Percentiles rank a stretch among this genome's conserved stretches.
Conservation (phyloP, 768 basidiomycete genomes). For the Harrya chromipes region DNA sequence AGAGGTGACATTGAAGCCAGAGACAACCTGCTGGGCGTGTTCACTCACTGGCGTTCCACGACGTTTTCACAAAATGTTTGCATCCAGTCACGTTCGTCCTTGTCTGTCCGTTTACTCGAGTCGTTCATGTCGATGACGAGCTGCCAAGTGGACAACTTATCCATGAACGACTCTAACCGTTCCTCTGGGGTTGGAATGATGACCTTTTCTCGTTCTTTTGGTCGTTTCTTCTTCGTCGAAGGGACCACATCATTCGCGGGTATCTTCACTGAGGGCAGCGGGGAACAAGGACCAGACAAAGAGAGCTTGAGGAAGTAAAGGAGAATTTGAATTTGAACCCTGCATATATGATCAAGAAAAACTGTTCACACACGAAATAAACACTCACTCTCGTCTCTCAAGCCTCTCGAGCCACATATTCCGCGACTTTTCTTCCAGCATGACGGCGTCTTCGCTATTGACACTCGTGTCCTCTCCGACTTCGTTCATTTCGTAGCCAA, state of each 20-base stretch:
- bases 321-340: slow-evolving; percentile 74
- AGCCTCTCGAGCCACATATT: slow-evolving; percentile 57
- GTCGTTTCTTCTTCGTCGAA: slow-evolving; percentile 32
- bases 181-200: slow-evolving; percentile 39
- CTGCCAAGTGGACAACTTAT: slow-evolving; percentile 78
- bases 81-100: slow-evolving; percentile 62
- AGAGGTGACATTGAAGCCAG: background rate
- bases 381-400: slow-evolving; percentile 63
- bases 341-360: slow-evolving; percentile 28
- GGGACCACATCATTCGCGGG: slow-evolving; percentile 23
- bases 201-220: slow-evolving; percentile 19
- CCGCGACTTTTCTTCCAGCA: slow-evolving; percentile 53
- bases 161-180: slow-evolving; percentile 71
- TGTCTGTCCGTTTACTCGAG: slow-evolving; percentile 14
- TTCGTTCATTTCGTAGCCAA: slow-evolving; percentile 52
- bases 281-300: slow-evolving; percentile 44
- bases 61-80: slow-evolving; percentile 67
- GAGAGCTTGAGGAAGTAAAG: slow-evolving; percentile 65
- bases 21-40: background rate
- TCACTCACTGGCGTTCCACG: slow-evolving; percentile 59
- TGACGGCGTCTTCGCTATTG: slow-evolving; percentile 20
- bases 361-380: background rate
- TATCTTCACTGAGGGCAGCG: slow-evolving; percentile 30
- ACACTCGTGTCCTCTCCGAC: slow-evolving; percentile 25
- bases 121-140: slow-evolving; percentile 44